Evolutionary conservation across 345 rosid species (phyloP).

Genomic region (Populus alba): DNA sequence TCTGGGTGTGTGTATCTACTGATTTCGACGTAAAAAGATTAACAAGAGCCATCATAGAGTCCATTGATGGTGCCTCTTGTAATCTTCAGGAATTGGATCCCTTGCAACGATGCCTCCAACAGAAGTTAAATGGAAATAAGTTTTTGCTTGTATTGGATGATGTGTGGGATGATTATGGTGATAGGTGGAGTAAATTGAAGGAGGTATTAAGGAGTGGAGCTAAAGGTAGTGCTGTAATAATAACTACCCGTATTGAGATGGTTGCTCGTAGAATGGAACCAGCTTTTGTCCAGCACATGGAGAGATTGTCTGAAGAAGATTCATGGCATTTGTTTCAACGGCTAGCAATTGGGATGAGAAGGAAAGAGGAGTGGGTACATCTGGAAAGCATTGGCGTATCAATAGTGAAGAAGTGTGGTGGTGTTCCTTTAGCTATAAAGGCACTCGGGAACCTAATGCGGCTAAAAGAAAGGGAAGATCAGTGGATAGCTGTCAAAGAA

Average conservation of each 20-base stretch:
- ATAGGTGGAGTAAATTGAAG: not conserved
- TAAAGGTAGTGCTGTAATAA: not conserved
- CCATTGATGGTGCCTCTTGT: not conserved
- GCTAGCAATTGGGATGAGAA: not conserved
- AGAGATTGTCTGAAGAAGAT: not conserved
- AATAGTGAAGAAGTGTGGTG: slow-evolving; percentile 14
- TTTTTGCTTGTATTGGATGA: slow-evolving; percentile 12
- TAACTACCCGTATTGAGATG: not conserved
- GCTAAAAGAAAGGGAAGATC: not conserved
- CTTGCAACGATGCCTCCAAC: not conserved
- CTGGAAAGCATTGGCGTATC: slow-evolving; percentile 4
- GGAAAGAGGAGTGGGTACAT: not conserved
- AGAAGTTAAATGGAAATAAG: not conserved
- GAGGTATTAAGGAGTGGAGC: not conserved
- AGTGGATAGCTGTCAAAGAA: slow-evolving; percentile 9
- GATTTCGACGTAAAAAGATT: not conserved
- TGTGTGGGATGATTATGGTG: not conserved
- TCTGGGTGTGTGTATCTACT: slow-evolving; percentile 9
- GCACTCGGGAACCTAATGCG: slow-evolving; percentile 13
- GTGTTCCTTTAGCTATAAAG: slow-evolving; percentile 13
- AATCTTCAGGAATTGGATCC: not conserved
- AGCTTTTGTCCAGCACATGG: not conserved
- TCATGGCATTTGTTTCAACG: slow-evolving; percentile 9
- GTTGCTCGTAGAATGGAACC: slow-evolving; percentile 7
- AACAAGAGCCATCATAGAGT: slow-evolving; percentile 1